Conservation (phyloP, 2,329 filamentous ascomycete genomes). For the Hypoxylon sp. region DNA sequence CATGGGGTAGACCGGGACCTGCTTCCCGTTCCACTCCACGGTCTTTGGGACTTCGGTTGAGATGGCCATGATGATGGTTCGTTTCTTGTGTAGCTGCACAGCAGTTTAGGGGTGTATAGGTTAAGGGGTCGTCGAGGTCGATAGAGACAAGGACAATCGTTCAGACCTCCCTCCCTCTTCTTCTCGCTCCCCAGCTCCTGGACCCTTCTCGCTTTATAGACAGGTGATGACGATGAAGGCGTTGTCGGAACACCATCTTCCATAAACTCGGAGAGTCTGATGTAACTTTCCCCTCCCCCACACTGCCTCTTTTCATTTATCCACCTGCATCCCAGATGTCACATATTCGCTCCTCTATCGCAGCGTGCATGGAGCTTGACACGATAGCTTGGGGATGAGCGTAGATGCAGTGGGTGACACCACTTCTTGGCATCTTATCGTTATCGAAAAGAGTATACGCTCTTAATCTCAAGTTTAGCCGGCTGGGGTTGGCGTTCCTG, state of each 20-base stretch:
- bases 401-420: slow-evolving; percentile 24
- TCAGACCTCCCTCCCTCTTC: slow-evolving; percentile 16
- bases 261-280: slow-evolving; percentile 39
- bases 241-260: slow-evolving; percentile 45
- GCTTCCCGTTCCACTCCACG: slow-evolving; percentile 65
- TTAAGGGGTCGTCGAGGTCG: slow-evolving; percentile 23
- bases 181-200: slow-evolving; percentile 22
- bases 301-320: slow-evolving; percentile 44
- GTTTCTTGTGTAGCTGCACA: slow-evolving; percentile 15
- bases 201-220: slow-evolving; percentile 42
- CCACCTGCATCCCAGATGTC: slow-evolving; percentile 41
- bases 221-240: slow-evolving; percentile 28
- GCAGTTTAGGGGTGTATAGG: background rate
- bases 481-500: slow-evolving; percentile 35
- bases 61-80: slow-evolving; percentile 58
- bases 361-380: slow-evolving; percentile 28
- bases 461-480: slow-evolving; percentile 46
- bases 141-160: slow-evolving; percentile 15
- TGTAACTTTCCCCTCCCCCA: slow-evolving; percentile 46
- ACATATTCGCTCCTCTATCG: slow-evolving; percentile 18
- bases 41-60: slow-evolving; percentile 59
- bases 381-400: slow-evolving; percentile 26
- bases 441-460: slow-evolving; percentile 44
- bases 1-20: slow-evolving; percentile 66
- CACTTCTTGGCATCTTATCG: slow-evolving; percentile 44